Percentiles rank a stretch among this genome's conserved stretches.
phyloP scores from a whole-genome alignment of 305 asterid genomes.

The Fraxinus xanthoxyloides region DNA sequence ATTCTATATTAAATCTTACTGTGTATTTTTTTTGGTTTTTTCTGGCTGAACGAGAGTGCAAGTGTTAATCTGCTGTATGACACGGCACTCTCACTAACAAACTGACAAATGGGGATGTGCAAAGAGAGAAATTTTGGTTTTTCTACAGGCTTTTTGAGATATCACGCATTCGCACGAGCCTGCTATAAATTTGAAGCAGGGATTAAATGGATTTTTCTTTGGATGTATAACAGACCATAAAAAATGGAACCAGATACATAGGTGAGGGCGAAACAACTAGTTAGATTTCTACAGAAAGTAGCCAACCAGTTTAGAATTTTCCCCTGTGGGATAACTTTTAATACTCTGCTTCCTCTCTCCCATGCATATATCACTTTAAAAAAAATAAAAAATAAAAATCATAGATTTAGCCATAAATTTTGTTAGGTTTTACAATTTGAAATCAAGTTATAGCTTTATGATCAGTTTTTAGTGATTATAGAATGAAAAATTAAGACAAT shows the following conservation, averaged over 20 bases:
- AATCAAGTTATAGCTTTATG: background rate
- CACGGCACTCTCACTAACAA: conserved; percentile 34
- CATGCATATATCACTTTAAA: background rate
- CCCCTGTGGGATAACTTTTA: background rate
- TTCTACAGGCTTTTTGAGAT: conserved; percentile 31
- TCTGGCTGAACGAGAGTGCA: conserved; percentile 33
- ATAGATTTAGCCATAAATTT: background rate
- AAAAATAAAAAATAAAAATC: background rate
- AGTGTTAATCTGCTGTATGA: conserved; percentile 28
- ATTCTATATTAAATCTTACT: conserved; percentile 28
- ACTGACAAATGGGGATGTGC: conserved; percentile 41
- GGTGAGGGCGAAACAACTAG: background rate
- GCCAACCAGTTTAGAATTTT: background rate
- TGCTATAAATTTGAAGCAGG: conserved; percentile 29
- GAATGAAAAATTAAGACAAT: background rate
- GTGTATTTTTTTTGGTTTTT: conserved; percentile 3
- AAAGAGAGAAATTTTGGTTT: conserved; percentile 31
- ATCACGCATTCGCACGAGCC: conserved; percentile 26
- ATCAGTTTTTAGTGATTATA: background rate
- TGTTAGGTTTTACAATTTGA: background rate
- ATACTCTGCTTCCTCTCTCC: background rate
- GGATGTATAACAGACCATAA: background rate
- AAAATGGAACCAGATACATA: conserved; percentile 13
- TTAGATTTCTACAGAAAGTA: conserved; percentile 1
- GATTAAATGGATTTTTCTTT: conserved; percentile 2